Evolutionary conservation across 75 land plant species (phyloP).

Genomic region (Adiantum capillusveneris): DNA sequence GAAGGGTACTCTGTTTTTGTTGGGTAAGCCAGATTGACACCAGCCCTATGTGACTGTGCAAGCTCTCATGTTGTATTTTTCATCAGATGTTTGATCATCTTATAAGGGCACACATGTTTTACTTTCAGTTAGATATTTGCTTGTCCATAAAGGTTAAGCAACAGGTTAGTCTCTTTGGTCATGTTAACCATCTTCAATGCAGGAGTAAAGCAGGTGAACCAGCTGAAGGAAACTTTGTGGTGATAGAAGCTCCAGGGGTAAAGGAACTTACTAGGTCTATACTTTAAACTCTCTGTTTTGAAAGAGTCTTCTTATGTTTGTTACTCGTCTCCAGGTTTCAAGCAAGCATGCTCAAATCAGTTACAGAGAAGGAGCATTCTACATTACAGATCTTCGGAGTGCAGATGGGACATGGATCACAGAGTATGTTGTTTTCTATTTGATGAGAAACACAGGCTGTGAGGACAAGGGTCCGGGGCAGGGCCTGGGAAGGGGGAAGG

Average conservation of each 20-base stretch:
- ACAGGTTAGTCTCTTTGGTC: too few relatives aligned
- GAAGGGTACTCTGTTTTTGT: neutral
- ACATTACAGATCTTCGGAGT: constrained; percentile 67
- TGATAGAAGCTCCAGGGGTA: constrained; percentile 10
- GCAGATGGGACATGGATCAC: constrained; percentile 75
- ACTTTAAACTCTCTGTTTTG: neutral
- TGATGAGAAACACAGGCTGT: neutral
- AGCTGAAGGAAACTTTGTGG: constrained; percentile 4
- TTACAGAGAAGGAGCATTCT: constrained; percentile 59
- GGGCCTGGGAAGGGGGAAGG: too few relatives aligned
- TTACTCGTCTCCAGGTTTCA: constrained; percentile 47
- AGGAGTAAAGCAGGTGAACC: constrained; percentile 2
- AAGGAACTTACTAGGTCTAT: neutral
- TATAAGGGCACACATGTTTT: too few relatives aligned
- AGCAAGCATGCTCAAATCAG: constrained; percentile 61
- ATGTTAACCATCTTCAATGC: neutral
- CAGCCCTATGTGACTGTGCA: too few relatives aligned
- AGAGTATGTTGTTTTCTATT: constrained; percentile 43
- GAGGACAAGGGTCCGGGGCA: neutral
- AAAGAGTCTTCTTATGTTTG: neutral
- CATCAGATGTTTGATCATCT: too few relatives aligned
- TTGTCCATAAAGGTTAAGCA: too few relatives aligned
- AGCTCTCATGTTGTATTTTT: too few relatives aligned
- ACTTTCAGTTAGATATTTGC: too few relatives aligned
- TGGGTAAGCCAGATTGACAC: neutral